Evolutionary conservation across 805 yeast species (phyloP), one percentile per base, ranked within the genome.

Genomic region (Priceomyces haplophilus): DNA sequence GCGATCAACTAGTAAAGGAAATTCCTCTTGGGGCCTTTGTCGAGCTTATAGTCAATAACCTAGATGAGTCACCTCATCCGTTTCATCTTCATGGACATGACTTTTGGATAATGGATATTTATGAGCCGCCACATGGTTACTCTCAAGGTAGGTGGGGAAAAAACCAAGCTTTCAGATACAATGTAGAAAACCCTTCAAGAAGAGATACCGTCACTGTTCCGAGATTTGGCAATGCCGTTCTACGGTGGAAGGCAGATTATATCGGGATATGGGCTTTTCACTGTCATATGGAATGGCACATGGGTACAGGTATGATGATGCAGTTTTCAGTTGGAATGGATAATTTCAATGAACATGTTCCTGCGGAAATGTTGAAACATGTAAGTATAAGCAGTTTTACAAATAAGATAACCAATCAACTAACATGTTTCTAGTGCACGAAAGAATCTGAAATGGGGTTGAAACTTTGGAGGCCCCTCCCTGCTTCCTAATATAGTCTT

Each of bases 231-330:
- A 24, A 35, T 29, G 33, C 40, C 17, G 44, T 41, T 7, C 25
- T 41, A 17, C 35, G 44, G 18, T 41, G 38, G 38, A 35, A 17
- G 18, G 37, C 44, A 8, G 24, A 35, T 19, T 35, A 41, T 35
- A 29, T 32, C 11, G 44, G 44, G 11, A 21, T 41, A n/a, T 41
- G 44, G 44, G n/a, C 37, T 8, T 41, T 41, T 13, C 44, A 41
- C 27, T 34, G 44, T 27, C 38, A 35, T 35, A 41, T 41, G 44
- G 38, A 34, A 23, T 32, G 44, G 34, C 42, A 44, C 30, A 37
- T 47, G 37, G 54, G 46, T 27, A 51, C 54, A 7, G 59, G 43
- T 11, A 31, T 40, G 43, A 17, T 40, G 30, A 40, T 40, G 43
- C 43, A 40, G 20, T 40, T 40, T 37, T 25, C 34, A 4, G 34